Percentiles rank a stretch among this genome's conserved stretches.
Evolutionary conservation across 2,329 filamentous ascomycete species (phyloP).

Genomic region (Beauveria australis): DNA sequence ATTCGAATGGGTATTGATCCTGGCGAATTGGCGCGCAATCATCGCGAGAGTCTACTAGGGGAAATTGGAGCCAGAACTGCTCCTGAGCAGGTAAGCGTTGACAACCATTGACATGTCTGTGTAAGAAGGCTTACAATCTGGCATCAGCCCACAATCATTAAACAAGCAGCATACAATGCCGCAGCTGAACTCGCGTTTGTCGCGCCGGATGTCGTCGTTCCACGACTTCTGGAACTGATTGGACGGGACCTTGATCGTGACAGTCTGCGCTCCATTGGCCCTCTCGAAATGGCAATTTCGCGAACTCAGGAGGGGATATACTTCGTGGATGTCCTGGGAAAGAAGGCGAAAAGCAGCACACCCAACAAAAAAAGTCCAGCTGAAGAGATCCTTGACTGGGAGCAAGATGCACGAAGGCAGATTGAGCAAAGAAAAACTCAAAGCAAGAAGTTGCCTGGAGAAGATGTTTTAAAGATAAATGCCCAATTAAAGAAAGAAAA

Average conservation of each 20-base stretch:
- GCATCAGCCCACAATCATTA: slow-evolving; percentile 34
- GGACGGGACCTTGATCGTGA: slow-evolving; percentile 61
- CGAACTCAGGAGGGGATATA: slow-evolving; percentile 80
- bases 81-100: slow-evolving; percentile 38
- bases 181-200: slow-evolving; percentile 91
- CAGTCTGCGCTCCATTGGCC: slow-evolving; percentile 65
- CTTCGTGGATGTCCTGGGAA: slow-evolving; percentile 85
- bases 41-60: slow-evolving; percentile 56
- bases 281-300: slow-evolving; percentile 87
- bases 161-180: slow-evolving; percentile 69
- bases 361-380: slow-evolving; percentile 89
- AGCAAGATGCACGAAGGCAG: slow-evolving; percentile 80
- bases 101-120: not conserved
- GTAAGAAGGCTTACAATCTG: slow-evolving; percentile 10
- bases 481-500: slow-evolving; percentile 84
- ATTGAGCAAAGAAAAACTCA: slow-evolving; percentile 89
- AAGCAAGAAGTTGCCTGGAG: slow-evolving; percentile 80
- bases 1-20: slow-evolving; percentile 76
- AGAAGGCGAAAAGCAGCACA: slow-evolving; percentile 60
- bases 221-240: slow-evolving; percentile 67
- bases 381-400: slow-evolving; percentile 95
- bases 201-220: slow-evolving; percentile 72
- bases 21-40: slow-evolving; percentile 61
- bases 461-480: slow-evolving; percentile 85
- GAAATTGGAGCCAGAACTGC: slow-evolving; percentile 51